Base-by-base conservation (phyloP, 2,329 filamentous ascomycete species). In the Colletotrichum caudatum region DNA sequence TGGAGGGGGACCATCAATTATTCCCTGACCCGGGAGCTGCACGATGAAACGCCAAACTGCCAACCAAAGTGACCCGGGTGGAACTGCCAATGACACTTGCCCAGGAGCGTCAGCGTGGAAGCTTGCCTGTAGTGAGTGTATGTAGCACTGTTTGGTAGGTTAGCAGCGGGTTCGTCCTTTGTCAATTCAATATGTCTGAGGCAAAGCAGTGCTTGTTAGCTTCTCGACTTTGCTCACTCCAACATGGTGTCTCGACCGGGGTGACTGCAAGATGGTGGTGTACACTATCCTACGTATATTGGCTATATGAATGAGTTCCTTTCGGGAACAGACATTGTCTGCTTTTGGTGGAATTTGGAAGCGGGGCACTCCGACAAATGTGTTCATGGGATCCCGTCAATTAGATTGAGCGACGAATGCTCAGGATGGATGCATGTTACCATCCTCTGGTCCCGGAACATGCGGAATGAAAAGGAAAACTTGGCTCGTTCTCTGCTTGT, bases 41-140 rank as follows among this genome's bases (percentile, higher is more conserved):
- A 65, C 65, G 69, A 69, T 71, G 69, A 71, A 71, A 71, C 69
- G 69, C 63, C 65, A 46, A 63, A 26, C 33, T 20, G 46, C 59
- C 59, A 62, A 60, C 57, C 26, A 41, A n/a, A 60, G 7, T 9
- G 16, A n/a, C 41, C 26, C 26, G 26, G 18, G 41, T 33, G 33
- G 58, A 33, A 44, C 26, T n/a, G 56, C 6, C 35, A 37, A 29
- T 26, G 33, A 12, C 16, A 56, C 26, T n/a, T 48, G 44, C 20
- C 20, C n/a, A 20, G 44, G 14, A 46, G 44, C 44, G 46, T 48
- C 39, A 41, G 57, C 37, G 23, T 39, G 23, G 57, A 39, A 60
- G 8, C 50, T 50, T 50, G 20, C 23, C 44, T 37, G 23, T 50
- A 23, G 44, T 33, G n/a, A 29, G 29, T 29, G 29, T 29, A 29